Base-by-base conservation (phyloP, 2,329 filamentous ascomycete species). In the Phaeomoniella chlamydospora region DNA sequence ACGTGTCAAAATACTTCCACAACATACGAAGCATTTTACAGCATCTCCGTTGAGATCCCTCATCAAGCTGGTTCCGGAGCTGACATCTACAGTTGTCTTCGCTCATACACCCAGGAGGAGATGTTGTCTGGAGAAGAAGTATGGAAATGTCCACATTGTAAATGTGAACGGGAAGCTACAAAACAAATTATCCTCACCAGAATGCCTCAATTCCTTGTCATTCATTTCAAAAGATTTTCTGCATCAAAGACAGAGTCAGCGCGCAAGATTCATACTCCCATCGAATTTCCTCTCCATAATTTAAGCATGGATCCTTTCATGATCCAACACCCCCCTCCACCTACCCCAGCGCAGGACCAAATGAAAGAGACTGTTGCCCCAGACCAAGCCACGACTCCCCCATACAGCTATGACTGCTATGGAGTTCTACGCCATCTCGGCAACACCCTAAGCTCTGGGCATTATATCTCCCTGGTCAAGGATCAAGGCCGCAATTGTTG, bases 321-420 rank as follows among this genome's bases (percentile, higher is more conserved):
- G 51, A 63, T 76, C 32, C 60, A 67, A 18, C 58, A 67, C 32
- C 49, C 62, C 18, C 40, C 45, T 14, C 48, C 51, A n/a, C 53
- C 42, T 30, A 37, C 43, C 36, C 53, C 62, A 22, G 45, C 54
- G 29, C 30, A 39, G 16, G 33, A 36, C 17, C 4, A 22, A 12
- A 17, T 39, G 5, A 18, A 42, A 51, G 40, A 52, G 39, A 14
- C 46, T 38, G 34, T 49, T 29, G 40, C 48, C 29, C 37, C 57
- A 50, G 44, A 48, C 29, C 45, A 47, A 31, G 54, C 47, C 36
- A 60, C 47, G 37, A 61, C 51, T 36, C 53, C 54, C 1, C 78
- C 81, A 0, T 85, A 81, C 50, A 61, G 65, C 4, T 98, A 94
- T 55, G 80, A 93, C 50, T 78, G 82, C 36, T 94, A 93, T 52